Evolutionary conservation across 345 rosid species (phyloP).

Genomic region (Euphorbia tirucalli): DNA sequence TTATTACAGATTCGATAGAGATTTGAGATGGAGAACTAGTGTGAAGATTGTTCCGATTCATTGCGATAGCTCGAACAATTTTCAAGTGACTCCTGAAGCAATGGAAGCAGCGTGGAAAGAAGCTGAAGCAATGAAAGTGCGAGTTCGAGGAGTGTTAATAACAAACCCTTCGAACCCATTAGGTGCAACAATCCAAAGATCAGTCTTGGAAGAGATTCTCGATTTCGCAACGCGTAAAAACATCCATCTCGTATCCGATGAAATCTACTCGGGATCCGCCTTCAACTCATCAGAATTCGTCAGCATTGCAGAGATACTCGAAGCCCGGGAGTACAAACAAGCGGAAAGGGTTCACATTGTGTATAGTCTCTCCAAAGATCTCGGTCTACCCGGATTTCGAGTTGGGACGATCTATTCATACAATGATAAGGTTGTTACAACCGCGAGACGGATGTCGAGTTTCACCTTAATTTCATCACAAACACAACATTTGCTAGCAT

Average conservation of each 20-base stretch:
- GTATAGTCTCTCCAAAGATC: slow-evolving; percentile 92
- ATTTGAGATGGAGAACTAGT: slow-evolving; percentile 93
- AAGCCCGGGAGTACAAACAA: slow-evolving; percentile 32
- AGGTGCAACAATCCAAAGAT: slow-evolving; percentile 64
- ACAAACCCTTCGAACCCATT: slow-evolving; percentile 96
- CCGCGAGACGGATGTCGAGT: slow-evolving; percentile 94
- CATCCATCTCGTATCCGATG: slow-evolving; percentile 89
- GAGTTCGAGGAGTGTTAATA: slow-evolving; percentile 75
- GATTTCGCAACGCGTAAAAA: slow-evolving; percentile 63
- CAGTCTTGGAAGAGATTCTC: slow-evolving; percentile 60
- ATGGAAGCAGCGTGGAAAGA: slow-evolving; percentile 60
- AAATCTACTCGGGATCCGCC: slow-evolving; percentile 88
- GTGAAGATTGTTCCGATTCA: slow-evolving; percentile 73
- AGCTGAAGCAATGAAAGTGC: slow-evolving; percentile 47
- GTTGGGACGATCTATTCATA: slow-evolving; percentile 92
- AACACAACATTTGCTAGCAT: slow-evolving; percentile 80
- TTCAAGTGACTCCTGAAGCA: slow-evolving; percentile 77
- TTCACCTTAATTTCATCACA: slow-evolving; percentile 89
- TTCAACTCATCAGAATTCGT: slow-evolving; percentile 68
- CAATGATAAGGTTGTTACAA: slow-evolving; percentile 74
- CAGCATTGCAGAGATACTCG: slow-evolving; percentile 76
- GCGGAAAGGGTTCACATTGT: slow-evolving; percentile 90
- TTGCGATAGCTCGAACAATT: slow-evolving; percentile 72
- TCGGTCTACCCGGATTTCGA: slow-evolving; percentile 93
- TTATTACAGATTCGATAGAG: slow-evolving; percentile 76